A percentile compares a stretch with the other conserved stretches of the same genome.
Conservation (phyloP, 352 stramenopile species). For the Globisporangium acanthophoron region DNA sequence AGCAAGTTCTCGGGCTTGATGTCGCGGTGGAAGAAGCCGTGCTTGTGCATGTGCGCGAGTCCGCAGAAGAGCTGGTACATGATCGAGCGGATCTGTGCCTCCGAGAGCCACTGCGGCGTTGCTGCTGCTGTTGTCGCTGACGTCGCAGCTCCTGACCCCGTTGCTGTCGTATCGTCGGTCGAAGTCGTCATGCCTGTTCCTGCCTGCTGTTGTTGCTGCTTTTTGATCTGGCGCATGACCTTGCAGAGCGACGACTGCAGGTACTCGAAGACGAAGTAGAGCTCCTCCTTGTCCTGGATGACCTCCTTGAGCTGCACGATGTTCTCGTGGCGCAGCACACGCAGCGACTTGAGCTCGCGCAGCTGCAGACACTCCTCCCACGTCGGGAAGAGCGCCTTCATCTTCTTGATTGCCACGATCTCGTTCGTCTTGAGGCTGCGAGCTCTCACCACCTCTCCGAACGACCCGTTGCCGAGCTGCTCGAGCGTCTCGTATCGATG, state of each 20-base stretch:
- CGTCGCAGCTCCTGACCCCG: neutral
- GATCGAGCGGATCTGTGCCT: conserved; percentile 64
- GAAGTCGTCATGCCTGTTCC: neutral
- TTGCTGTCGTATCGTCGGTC: neutral
- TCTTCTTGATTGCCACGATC: conserved; percentile 85
- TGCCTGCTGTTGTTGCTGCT: conserved; percentile 15
- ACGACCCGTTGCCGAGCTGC: conserved; percentile 90
- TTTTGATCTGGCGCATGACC: conserved; percentile 48
- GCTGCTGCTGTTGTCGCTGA: conserved; percentile 4
- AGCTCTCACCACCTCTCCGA: conserved; percentile 90
- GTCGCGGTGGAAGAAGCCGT: conserved; percentile 79
- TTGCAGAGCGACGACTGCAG: conserved; percentile 78
- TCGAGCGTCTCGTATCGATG: conserved; percentile 92
- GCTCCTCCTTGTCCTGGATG: conserved; percentile 79
- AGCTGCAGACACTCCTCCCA: conserved; percentile 84
- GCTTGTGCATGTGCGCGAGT: conserved; percentile 78
- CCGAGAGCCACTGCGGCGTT: conserved; percentile 30
- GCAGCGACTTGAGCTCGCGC: conserved; percentile 73
- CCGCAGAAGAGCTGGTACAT: conserved; percentile 78
- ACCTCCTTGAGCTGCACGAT: conserved; percentile 85
- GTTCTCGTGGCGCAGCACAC: conserved; percentile 73
- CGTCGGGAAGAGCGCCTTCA: conserved; percentile 71
- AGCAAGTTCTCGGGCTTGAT: conserved; percentile 81
- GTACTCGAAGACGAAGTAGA: conserved; percentile 89
- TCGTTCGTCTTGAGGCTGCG: conserved; percentile 89